Base-by-base conservation (phyloP, 2,329 filamentous ascomycete species). In the Emericellopsis atlantica region DNA sequence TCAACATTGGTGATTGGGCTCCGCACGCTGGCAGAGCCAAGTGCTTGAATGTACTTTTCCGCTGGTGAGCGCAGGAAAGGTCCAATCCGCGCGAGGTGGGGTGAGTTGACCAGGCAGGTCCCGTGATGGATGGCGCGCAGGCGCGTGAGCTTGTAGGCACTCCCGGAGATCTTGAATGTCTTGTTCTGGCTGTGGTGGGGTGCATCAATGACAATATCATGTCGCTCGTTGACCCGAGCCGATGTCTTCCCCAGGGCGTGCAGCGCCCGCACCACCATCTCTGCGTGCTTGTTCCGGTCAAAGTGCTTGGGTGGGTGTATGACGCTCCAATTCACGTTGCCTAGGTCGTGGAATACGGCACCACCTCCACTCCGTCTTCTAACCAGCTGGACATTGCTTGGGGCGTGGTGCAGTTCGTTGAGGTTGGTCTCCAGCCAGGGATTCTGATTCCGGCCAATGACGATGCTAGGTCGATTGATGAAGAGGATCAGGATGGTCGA, bases 401-500 rank as follows among this genome's bases (percentile, higher is more conserved):
- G 37, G 11, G 36, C 21, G 11, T 49, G 39, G 50, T 49, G 52
- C 2, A 94, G 65, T 1, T 76, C 67, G 32, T 64, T 64, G 8
- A 95, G 70, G 56, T 94, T 85, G 46, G 86, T 79, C 65, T 98
- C 92, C 8, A 86, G 71, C 92, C 90, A 98, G 41, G 92, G 92
- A 58, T 98, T 98, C 65, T 98, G 92, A 59, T 98, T 98, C 45
- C 92, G 80, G 35, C 92, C 92, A 49, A 98, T 81, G 55, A 98
- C 81, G 44, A 98, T 74, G 57, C 85, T 88, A 1, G 90, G 88
- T 32, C 76, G 64, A 62, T 98, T 96, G 52, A 79, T 75, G 65
- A 96, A 98, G 39, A 95, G 74, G 43, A 96, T 84, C 2, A 96
- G 74, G 39, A 96, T 62, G 12, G 75, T 81, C 11, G 87, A 87